Percentiles rank a stretch among this genome's conserved stretches.
Conservation (phyloP, 164 flowering plant genomes). For the Umbilicus rupestris region DNA sequence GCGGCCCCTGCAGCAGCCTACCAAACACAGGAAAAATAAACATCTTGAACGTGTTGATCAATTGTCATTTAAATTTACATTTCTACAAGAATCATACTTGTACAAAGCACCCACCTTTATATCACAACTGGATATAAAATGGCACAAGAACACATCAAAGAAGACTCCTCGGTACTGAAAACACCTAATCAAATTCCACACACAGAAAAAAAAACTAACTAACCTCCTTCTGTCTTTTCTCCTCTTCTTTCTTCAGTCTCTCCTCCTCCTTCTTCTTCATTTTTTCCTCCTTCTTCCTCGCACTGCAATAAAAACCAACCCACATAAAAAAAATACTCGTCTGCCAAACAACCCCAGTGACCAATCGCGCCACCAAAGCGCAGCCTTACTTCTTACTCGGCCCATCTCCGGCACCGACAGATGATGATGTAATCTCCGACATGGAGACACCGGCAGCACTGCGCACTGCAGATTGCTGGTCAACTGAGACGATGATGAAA, state of each 20-base stretch:
- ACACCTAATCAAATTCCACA: neutral
- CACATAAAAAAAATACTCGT: neutral
- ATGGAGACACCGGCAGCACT: neutral
- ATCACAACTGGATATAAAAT: neutral
- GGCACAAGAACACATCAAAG: no score
- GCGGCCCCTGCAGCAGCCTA: constrained; percentile 47
- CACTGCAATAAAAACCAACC: constrained; percentile 22
- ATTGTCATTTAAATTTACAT: neutral
- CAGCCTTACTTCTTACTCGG: constrained; percentile 3
- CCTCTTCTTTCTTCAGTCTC: constrained; percentile 38
- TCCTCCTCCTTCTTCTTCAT: constrained; percentile 60
- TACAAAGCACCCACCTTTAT: neutral
- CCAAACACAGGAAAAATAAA: neutral
- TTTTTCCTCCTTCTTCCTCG: constrained; percentile 45
- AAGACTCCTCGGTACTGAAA: neutral
- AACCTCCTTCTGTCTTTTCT: constrained; percentile 45
- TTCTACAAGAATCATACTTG: neutral
- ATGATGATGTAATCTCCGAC: neutral
- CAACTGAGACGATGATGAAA: neutral
- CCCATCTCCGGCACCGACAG: neutral
- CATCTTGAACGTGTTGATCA: neutral
- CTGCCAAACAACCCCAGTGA: neutral
- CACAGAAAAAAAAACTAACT: constrained; percentile 15
- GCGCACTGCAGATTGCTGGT: neutral
- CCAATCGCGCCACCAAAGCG: neutral